phyloP scores from a whole-genome alignment of 495 filamentous ascomycete genomes.

The Amniculicola lignicola region DNA sequence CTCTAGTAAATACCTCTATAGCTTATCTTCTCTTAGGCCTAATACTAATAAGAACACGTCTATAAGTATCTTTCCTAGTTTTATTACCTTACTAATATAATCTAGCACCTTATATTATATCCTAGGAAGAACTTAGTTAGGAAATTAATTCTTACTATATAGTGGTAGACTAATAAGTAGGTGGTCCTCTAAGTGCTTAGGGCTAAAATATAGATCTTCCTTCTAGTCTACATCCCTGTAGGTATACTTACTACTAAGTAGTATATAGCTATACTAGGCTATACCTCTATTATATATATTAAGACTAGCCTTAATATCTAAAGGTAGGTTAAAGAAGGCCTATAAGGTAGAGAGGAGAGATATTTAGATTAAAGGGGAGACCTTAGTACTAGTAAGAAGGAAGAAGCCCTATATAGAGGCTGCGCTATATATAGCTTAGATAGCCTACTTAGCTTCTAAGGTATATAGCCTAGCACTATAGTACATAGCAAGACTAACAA shows the following conservation, averaged over 20 bases:
- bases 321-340: constrained; percentile 1
- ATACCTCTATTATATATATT: background rate
- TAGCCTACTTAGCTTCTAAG: background rate
- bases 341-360: background rate
- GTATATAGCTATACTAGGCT: background rate
- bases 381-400: background rate
- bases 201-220: background rate
- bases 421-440: background rate
- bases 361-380: background rate
- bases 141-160: constrained; percentile 5
- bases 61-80: constrained; percentile 2
- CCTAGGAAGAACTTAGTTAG: constrained; percentile 3
- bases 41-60: constrained; percentile 2
- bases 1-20: background rate
- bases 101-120: background rate
- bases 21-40: constrained; percentile 1
- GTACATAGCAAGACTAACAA: background rate
- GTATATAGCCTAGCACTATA: background rate
- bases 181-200: constrained; percentile 1
- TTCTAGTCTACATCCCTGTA: background rate
- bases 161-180: constrained; percentile 3
- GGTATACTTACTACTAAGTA: background rate
- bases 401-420: constrained; percentile 1
- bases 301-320: background rate
- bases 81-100: constrained; percentile 1